These are phyloP conservation scores for Rhizopus delemar DNA, from an alignment of 371 early-diverging fungal species.

Conservation along the genomic window DNA sequence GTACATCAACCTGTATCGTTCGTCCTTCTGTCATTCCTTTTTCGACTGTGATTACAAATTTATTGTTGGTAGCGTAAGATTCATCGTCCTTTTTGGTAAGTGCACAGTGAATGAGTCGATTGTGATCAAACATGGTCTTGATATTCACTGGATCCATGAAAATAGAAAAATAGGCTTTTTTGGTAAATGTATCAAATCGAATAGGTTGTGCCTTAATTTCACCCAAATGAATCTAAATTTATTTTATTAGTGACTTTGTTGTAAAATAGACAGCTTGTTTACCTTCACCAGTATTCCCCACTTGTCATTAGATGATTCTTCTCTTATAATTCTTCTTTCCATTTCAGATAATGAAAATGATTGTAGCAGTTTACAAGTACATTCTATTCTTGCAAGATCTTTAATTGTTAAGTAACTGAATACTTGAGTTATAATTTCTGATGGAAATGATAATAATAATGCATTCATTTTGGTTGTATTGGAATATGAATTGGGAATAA, in stretches of 20 bases:
- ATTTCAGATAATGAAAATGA: slow-evolving; percentile 41
- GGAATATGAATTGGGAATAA: not conserved
- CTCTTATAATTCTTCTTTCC: slow-evolving; percentile 32
- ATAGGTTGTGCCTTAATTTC: slow-evolving; percentile 38
- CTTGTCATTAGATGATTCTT: slow-evolving; percentile 23
- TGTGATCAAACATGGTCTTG: slow-evolving; percentile 47
- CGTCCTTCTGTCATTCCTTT: slow-evolving; percentile 43
- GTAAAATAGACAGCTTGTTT: slow-evolving; percentile 1
- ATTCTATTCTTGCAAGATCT: slow-evolving; percentile 45
- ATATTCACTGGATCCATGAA: slow-evolving; percentile 47
- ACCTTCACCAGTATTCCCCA: slow-evolving; percentile 40
- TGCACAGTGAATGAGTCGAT: slow-evolving; percentile 44
- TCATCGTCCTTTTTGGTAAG: slow-evolving; percentile 22
- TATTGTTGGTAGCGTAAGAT: slow-evolving; percentile 26
- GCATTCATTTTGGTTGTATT: slow-evolving; percentile 18
- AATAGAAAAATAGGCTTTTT: slow-evolving; percentile 37
- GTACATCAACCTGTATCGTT: slow-evolving; percentile 30
- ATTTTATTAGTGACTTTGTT: not conserved
- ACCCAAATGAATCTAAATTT: slow-evolving; percentile 39
- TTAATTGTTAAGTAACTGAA: slow-evolving; percentile 39
- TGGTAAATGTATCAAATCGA: slow-evolving; percentile 38
- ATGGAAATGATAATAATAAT: slow-evolving; percentile 27
- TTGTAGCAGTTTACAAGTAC: slow-evolving; percentile 41
- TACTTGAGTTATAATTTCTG: slow-evolving; percentile 41
- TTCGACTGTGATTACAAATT: slow-evolving; percentile 41